Evolutionary conservation across 148 eudicot species (phyloP), one percentile per base, ranked within the genome.

Genomic region (Chenopodium suecicum): DNA sequence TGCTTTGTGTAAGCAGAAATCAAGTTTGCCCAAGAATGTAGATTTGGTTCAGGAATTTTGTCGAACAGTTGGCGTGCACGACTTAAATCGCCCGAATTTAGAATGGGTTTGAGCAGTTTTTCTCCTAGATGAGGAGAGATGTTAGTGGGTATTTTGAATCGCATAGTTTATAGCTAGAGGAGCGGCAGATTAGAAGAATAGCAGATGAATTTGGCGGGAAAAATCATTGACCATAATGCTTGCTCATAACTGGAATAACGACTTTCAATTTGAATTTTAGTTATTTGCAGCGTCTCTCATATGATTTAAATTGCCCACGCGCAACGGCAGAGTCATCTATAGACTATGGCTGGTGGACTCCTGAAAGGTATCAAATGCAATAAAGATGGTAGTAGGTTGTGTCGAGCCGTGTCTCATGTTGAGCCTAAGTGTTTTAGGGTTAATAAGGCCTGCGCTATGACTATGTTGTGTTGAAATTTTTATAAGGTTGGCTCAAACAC

Each of bases 11-110:
- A 90, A 76, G 91, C 92, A 64, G 88, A 84, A 52, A 93, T 88
- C 62, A 93, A 80, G 72, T 85, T 80, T 14, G 93, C 84, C 89
- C 94, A 93, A 69, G 86, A 84, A 75, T 75, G 88, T 37, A 91
- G 67, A 78, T 82, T 88, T 83, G 92, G 95, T 75, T 90, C 83
- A 76, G 91, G 77, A 82, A 93, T 90, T 89, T 81, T 82, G 64
- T 93, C 97, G 70, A 93, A 93, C 90, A 91, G 76, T 66, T 89
- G 89, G 83, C 90, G 93, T 66, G 93, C 97, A 80, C 88, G 89
- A 2, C 63, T 32, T 41, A 93, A 84, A 78, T 93, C 90, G 9
- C 92, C 93, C 3, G 88, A 87, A 31, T 85, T 77, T 0, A 71
- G 62, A 37, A 78, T 78, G 0, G 48, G 63, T 44, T 85, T 91